These are phyloP conservation scores for Spathaspora girioi DNA, from an alignment of 805 yeast genomes.

Conservation along the genomic window DNA sequence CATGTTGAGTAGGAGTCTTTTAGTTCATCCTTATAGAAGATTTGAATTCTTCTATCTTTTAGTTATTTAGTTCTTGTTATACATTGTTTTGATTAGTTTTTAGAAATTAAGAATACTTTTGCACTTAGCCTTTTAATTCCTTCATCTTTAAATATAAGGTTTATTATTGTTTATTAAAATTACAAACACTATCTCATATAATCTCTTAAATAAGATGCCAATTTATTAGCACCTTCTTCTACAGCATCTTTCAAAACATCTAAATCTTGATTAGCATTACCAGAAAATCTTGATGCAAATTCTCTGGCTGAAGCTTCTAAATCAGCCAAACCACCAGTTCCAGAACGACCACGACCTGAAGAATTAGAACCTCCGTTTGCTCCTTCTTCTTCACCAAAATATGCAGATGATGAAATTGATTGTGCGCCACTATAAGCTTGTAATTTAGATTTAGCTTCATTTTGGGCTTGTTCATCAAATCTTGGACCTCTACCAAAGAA, in stretches of 20 bases:
- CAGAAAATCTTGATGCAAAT: slow-evolving; percentile 63
- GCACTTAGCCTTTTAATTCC: too few relatives aligned
- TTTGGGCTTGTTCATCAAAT: slow-evolving; percentile 71
- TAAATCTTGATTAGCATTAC: slow-evolving; percentile 84
- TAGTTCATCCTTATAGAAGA: background rate
- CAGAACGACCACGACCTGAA: slow-evolving; percentile 9
- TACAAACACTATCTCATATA: slow-evolving; percentile 49
- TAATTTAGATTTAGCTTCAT: slow-evolving; percentile 78
- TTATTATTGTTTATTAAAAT: background rate
- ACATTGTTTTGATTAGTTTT: background rate
- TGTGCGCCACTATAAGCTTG: slow-evolving; percentile 82
- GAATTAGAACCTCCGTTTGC: slow-evolving; percentile 3
- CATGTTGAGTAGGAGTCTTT: slow-evolving; percentile 42
- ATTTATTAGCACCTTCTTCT: slow-evolving; percentile 89
- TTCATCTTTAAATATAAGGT: background rate
- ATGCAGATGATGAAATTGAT: slow-evolving; percentile 86
- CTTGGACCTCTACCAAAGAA: slow-evolving; percentile 81
- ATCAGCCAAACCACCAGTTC: slow-evolving; percentile 31
- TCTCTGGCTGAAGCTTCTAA: slow-evolving; percentile 60
- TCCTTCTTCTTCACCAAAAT: slow-evolving; percentile 76
- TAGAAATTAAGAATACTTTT: background rate
- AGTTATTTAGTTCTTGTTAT: slow-evolving; percentile 1
- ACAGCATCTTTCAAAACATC: slow-evolving; percentile 86
- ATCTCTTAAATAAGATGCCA: slow-evolving; percentile 83
- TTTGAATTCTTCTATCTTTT: background rate